Conservation (phyloP, 306 rosid species). For the Malus asiatica region DNA sequence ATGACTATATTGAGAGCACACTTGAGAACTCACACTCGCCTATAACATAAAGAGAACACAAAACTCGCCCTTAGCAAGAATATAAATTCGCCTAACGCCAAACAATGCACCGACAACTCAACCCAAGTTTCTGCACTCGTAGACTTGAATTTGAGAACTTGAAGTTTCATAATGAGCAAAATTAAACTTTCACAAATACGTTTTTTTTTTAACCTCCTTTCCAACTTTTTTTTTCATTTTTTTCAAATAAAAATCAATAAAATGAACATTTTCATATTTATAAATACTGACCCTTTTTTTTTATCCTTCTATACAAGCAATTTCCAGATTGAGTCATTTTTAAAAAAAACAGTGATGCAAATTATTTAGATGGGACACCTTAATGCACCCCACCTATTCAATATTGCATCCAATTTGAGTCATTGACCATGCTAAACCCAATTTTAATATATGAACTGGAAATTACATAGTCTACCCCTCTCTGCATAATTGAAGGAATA, state of each 20-base stretch:
- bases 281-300: not conserved
- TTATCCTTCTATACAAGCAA: not conserved
- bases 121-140: no score
- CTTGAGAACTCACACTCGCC: no score
- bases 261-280: not conserved
- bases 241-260: not conserved
- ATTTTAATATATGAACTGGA: not conserved
- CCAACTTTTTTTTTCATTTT: not conserved
- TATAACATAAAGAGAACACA: no score
- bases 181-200: not conserved
- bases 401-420: not conserved
- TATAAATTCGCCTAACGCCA: no score
- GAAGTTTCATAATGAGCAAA: not conserved
- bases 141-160: no score
- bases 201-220: not conserved
- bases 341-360: not conserved
- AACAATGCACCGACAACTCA: no score
- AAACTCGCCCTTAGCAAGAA: no score
- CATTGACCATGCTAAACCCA: conserved; percentile 2
- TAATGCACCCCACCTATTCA: not conserved
- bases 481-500: not conserved
- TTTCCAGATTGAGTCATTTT: not conserved
- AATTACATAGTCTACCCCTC: not conserved
- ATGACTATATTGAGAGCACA: no score
- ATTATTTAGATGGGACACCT: not conserved